Percentiles rank a stretch among this genome's conserved stretches.
These are phyloP conservation scores for Sporothrix globosa DNA, from an alignment of 2,329 filamentous ascomycete species.

Conservation along the genomic window DNA sequence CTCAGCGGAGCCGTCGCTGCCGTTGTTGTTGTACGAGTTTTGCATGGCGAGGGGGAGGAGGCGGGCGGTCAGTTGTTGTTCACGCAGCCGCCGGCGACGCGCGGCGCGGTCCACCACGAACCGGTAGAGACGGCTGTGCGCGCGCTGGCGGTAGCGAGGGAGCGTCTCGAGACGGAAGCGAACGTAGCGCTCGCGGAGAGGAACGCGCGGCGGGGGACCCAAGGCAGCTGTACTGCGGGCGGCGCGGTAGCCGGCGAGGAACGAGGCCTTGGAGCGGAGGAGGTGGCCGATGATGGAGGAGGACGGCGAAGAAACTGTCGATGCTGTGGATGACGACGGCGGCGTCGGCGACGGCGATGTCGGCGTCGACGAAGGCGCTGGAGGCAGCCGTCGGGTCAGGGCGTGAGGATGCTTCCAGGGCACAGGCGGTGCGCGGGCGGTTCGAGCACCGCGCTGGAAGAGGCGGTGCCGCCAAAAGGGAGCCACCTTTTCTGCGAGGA, in stretches of 20 bases:
- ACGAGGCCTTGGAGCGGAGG: constrained; percentile 12
- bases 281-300: constrained; percentile 21
- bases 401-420: constrained; percentile 29
- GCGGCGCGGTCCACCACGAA: constrained; percentile 67
- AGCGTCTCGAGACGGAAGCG: constrained; percentile 75
- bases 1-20: constrained; percentile 50
- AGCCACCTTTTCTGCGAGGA: constrained; percentile 28
- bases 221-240: background rate
- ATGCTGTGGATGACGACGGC: background rate
- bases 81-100: constrained; percentile 51
- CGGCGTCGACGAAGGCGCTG: background rate
- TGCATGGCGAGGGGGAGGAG: constrained; percentile 51
- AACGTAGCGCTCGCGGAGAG: constrained; percentile 67
- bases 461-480: constrained; percentile 27
- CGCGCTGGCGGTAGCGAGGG: constrained; percentile 67
- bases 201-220: background rate
- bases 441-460: constrained; percentile 29
- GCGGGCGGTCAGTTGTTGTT: constrained; percentile 48
- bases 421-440: constrained; percentile 24
- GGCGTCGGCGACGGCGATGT: background rate
- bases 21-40: constrained; percentile 41
- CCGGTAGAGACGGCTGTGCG: constrained; percentile 77
- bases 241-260: constrained; percentile 22
- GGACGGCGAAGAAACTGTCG: background rate
- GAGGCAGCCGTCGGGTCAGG: constrained; percentile 11